A percentile compares a stretch with the other conserved stretches of the same genome.
Evolutionary conservation across 2,329 filamentous ascomycete species (phyloP).

Genomic region (Myotisia sp.): DNA sequence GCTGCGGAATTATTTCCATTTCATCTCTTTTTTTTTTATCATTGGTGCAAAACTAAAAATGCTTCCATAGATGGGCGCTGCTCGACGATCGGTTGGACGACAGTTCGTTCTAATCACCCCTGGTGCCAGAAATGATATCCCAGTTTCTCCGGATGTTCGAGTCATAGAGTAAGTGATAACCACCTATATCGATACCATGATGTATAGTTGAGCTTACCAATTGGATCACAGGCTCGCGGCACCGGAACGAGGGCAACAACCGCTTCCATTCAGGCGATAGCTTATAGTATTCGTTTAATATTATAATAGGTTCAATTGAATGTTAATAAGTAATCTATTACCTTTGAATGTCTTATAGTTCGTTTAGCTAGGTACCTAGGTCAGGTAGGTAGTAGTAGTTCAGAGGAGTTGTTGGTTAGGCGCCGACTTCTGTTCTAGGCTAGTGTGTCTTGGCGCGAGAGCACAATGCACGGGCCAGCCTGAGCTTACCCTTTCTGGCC

Average conservation of each 20-base stretch:
- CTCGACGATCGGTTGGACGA: conserved; percentile 69
- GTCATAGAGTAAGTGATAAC: conserved; percentile 28
- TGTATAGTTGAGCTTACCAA: too few relatives aligned
- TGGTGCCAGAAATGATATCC: conserved; percentile 54
- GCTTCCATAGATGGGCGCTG: conserved; percentile 54
- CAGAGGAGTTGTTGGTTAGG: too few relatives aligned
- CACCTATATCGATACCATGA: too few relatives aligned
- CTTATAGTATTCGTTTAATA: too few relatives aligned
- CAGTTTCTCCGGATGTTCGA: conserved; percentile 29
- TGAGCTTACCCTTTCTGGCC: conserved; percentile 1
- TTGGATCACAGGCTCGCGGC: conserved; percentile 28
- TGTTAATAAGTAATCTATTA: too few relatives aligned
- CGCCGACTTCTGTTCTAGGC: too few relatives aligned
- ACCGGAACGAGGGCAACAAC: conserved; percentile 32
- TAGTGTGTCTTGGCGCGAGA: conserved; percentile 1
- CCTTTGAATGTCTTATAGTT: too few relatives aligned
- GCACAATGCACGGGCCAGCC: not conserved
- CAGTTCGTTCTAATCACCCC: conserved; percentile 97
- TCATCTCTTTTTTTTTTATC: conserved; percentile 2
- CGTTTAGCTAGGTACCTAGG: too few relatives aligned
- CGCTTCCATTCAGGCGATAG: conserved; percentile 20
- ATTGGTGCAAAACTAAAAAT: not conserved
- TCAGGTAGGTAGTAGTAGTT: too few relatives aligned
- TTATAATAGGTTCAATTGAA: too few relatives aligned
- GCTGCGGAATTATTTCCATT: not conserved